Percentiles rank a stretch among this genome's conserved stretches.
Evolutionary conservation across 805 yeast genomes (phyloP).

Genomic region (Sungouiella thailandica): DNA sequence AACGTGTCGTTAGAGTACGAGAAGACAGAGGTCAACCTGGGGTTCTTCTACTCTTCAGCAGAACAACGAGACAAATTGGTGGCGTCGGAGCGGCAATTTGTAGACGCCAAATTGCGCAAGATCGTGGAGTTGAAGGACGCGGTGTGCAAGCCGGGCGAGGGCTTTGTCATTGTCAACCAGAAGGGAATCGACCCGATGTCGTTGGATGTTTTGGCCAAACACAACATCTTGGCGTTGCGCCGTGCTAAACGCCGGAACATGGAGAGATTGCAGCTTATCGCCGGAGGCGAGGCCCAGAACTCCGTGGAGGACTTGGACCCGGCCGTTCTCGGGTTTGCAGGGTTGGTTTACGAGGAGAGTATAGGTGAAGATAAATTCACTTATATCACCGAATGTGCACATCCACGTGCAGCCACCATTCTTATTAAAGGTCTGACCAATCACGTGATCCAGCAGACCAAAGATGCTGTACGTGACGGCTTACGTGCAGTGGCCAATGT

Average conservation of each 20-base stretch:
- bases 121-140: slow-evolving; percentile 90
- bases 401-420: slow-evolving; percentile 88
- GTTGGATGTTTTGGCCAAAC: slow-evolving; percentile 85
- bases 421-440: slow-evolving; percentile 90
- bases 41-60: slow-evolving; percentile 90
- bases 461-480: slow-evolving; percentile 97
- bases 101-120: slow-evolving; percentile 86
- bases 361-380: slow-evolving; percentile 98
- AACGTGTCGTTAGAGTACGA: slow-evolving; percentile 96
- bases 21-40: slow-evolving; percentile 94
- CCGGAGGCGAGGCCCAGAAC: slow-evolving; percentile 98
- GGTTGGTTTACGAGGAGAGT: slow-evolving; percentile 84
- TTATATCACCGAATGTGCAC: slow-evolving; percentile 82
- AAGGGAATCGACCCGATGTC: slow-evolving; percentile 99
- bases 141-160: slow-evolving; percentile 76
- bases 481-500: slow-evolving; percentile 91
- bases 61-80: slow-evolving; percentile 95
- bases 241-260: slow-evolving; percentile 98
- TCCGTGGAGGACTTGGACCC: slow-evolving; percentile 90
- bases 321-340: slow-evolving; percentile 78
- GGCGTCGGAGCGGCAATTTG: slow-evolving; percentile 87
- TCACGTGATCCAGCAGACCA: slow-evolving; percentile 84
- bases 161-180: slow-evolving; percentile 93
- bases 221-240: slow-evolving; percentile 89
- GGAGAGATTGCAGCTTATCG: slow-evolving; percentile 94